Conservation (phyloP, 2,329 filamentous ascomycete species). For the Colletotrichum eleusines region DNA sequence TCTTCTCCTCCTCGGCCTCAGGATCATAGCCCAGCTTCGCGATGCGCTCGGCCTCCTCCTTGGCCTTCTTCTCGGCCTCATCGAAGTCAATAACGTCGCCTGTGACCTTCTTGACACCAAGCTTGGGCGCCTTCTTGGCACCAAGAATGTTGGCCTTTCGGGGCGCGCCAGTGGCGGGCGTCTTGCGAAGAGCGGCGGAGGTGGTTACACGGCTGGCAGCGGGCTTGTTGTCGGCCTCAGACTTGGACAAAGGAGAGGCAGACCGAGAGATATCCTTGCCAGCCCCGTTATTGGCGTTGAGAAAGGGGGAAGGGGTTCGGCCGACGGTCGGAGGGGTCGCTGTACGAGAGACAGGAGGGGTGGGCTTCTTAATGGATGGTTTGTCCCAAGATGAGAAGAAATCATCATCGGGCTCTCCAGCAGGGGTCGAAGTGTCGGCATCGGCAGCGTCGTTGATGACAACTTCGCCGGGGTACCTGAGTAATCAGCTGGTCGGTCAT, state of each 20-base stretch:
- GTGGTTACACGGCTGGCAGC: slow-evolving; percentile 79
- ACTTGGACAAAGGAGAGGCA: slow-evolving; percentile 82
- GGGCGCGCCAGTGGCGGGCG: slow-evolving; percentile 69
- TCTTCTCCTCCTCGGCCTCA: slow-evolving; percentile 78
- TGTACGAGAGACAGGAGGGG: slow-evolving; percentile 90
- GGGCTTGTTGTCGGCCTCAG: slow-evolving; percentile 66
- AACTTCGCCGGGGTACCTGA: slow-evolving; percentile 86
- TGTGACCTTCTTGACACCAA: slow-evolving; percentile 92
- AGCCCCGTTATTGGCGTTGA: slow-evolving; percentile 79
- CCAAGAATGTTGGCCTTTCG: slow-evolving; percentile 89
- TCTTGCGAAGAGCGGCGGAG: slow-evolving; percentile 86
- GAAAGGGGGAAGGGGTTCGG: slow-evolving; percentile 89
- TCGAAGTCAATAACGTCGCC: slow-evolving; percentile 92
- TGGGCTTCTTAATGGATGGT: slow-evolving; percentile 94
- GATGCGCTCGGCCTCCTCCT: slow-evolving; percentile 96
- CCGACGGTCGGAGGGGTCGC: slow-evolving; percentile 85
- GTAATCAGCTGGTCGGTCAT: slow-evolving; percentile 44
- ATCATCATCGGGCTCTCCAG: slow-evolving; percentile 86
- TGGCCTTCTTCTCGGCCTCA: slow-evolving; percentile 95
- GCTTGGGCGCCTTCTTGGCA: slow-evolving; percentile 85
- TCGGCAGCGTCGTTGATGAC: slow-evolving; percentile 81
- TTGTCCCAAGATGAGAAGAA: slow-evolving; percentile 99
- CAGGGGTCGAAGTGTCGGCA: slow-evolving; percentile 78
- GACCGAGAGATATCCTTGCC: slow-evolving; percentile 80
- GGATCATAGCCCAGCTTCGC: slow-evolving; percentile 96